Conservation (phyloP, 2,329 filamentous ascomycete genomes). For the Parasarocladium wereldwijsianum region DNA sequence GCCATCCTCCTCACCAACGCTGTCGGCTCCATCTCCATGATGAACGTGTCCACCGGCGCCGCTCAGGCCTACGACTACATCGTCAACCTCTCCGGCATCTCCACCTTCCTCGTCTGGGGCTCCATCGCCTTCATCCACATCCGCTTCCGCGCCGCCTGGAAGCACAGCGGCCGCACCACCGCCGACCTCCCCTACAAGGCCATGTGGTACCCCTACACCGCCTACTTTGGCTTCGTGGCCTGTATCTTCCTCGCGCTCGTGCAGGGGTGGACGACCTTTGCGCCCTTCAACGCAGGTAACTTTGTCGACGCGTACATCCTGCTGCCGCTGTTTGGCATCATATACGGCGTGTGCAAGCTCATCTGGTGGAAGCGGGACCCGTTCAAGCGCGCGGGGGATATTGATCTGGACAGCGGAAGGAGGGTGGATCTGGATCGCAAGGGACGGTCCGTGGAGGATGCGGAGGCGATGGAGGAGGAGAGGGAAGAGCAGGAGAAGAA, state of each 20-base stretch:
- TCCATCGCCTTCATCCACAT: conserved; percentile 58
- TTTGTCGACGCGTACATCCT: conserved; percentile 52
- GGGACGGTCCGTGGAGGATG: conserved; percentile 13
- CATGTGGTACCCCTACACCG: conserved; percentile 39
- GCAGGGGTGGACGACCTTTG: conserved; percentile 45
- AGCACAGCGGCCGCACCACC: conserved; percentile 37
- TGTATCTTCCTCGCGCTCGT: conserved; percentile 46
- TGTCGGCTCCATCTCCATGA: conserved; percentile 58
- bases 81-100: conserved; percentile 54
- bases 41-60: conserved; percentile 56
- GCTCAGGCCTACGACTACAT: conserved; percentile 53
- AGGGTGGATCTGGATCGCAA: conserved; percentile 38
- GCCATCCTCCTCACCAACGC: conserved; percentile 55
- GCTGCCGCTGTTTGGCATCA: conserved; percentile 42
- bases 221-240: conserved; percentile 41
- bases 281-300: conserved; percentile 46
- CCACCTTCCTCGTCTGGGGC: conserved; percentile 59
- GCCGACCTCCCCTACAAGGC: conserved; percentile 41
- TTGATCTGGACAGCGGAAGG: conserved; percentile 41
- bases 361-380: conserved; percentile 33
- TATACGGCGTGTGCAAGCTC: conserved; percentile 40
- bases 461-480: conserved; percentile 11
- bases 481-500: conserved; percentile 10
- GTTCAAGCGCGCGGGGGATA: conserved; percentile 32
- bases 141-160: conserved; percentile 53